Base-by-base conservation (phyloP, 1,139 yeast species). In the Scheffersomyces segobiensis region DNA sequence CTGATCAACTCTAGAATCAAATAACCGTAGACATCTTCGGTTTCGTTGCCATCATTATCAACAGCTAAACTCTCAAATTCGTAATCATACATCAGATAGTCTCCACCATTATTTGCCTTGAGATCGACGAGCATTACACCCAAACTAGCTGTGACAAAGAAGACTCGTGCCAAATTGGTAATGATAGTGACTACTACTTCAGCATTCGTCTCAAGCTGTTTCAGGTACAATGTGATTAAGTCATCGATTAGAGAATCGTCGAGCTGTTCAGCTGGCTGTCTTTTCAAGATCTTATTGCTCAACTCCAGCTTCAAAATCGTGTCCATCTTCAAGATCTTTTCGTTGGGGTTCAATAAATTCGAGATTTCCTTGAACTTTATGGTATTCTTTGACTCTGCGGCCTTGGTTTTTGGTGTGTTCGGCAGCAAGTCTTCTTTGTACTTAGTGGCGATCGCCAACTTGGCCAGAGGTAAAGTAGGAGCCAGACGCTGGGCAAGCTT, bases 41-140 rank as follows among this genome's bases (percentile, higher is more conserved):
- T 73, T 7, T 62, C 60, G 46, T 62, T 65, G 49, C 74, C 75
- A 17, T 72, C 74, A 53, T 84, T 88, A 18, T 74, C 80, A n/a
- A 71, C 73, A 1, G 71, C 68, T 14, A 70, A 63, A 24, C 70
- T 67, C 61, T 80, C 84, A 70, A 89, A 88, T 67, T 89, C 95
- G 70, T 87, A 89, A 71, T 89, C 93, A 68, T 88, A 89, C 87
- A 89, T 86, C 71, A 90, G 89, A 60, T 88, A 86, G 63, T 86
- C 87, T n/a, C 74, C 68, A 64, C 86, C 81, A 75, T 87, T 60
- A 81, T 86, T 73, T 67, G 82, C 81, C 57, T 78, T 79, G 60
- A 80, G 71, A 61, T 80, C 84, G 17, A 80, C 77, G 63, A 79
- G 61, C 73, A 77, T 77, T 2, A 80, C 83, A 57, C 77, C 74